These are phyloP conservation scores for Puccinia hordei DNA, from an alignment of 1,284 basidiomycete genomes.

Conservation along the genomic window DNA sequence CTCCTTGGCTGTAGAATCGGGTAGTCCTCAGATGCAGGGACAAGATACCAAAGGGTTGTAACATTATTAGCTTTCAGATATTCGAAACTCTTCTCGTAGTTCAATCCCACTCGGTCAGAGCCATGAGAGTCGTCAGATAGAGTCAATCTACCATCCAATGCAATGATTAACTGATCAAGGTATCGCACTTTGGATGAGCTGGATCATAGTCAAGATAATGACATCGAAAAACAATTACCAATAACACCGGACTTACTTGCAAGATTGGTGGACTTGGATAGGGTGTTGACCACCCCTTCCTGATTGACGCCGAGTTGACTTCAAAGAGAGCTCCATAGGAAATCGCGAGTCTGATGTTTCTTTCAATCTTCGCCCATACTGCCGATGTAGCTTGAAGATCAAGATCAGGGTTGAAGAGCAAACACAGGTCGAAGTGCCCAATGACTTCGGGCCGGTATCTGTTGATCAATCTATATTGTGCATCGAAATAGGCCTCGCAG, in stretches of 20 bases:
- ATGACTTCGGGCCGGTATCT: conserved; percentile 82
- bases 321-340: conserved; percentile 90
- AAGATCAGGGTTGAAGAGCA: conserved; percentile 66
- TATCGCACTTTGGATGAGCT: conserved; percentile 19
- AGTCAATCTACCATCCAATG: conserved; percentile 72
- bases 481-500: conserved; percentile 76
- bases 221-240: not conserved
- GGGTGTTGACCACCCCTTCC: conserved; percentile 82
- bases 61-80: conserved; percentile 72
- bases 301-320: conserved; percentile 84
- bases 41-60: conserved; percentile 71
- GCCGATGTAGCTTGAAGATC: conserved; percentile 58
- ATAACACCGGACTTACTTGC: conserved; percentile 64
- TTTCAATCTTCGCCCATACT: conserved; percentile 69
- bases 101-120: conserved; percentile 80
- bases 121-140: conserved; percentile 97
- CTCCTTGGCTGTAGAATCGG: conserved; percentile 28
- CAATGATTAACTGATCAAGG: conserved; percentile 68
- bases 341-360: conserved; percentile 76
- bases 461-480: conserved; percentile 71
- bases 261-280: conserved; percentile 81
- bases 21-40: conserved; percentile 13
- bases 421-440: conserved; percentile 88
- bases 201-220: not conserved
- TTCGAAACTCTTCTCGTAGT: conserved; percentile 70